These are phyloP conservation scores for Gonium pectorale DNA, from an alignment of 139 green algal species.

Conservation along the genomic window DNA sequence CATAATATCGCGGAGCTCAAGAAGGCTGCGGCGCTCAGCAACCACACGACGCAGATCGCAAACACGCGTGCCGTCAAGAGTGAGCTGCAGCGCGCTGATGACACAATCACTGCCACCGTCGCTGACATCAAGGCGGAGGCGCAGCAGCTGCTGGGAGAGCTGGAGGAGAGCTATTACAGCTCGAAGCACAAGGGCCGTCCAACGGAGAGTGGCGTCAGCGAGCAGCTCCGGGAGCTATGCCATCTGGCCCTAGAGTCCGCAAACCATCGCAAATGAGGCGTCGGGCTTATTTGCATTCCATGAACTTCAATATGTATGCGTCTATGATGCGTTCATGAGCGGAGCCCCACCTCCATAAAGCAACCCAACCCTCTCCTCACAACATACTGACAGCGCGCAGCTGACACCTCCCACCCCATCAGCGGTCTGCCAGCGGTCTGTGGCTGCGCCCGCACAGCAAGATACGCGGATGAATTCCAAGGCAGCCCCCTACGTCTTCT, in stretches of 20 bases:
- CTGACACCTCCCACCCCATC: too few species aligned
- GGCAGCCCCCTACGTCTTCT: constrained; percentile 16
- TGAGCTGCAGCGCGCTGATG: constrained; percentile 26
- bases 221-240: constrained; percentile 47
- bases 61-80: constrained; percentile 32
- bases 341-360: too few species aligned
- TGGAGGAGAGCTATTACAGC: constrained; percentile 52
- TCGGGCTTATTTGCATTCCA: neutral
- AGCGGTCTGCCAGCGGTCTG: too few species aligned
- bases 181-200: constrained; percentile 32
- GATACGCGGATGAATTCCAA: too few species aligned
- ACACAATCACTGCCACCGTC: constrained; percentile 11
- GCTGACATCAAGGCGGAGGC: constrained; percentile 37
- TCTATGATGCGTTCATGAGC: too few species aligned
- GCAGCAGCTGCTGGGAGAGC: constrained; percentile 33
- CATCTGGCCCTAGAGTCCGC: constrained; percentile 13
- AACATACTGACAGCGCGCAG: too few species aligned
- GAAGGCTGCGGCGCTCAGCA: constrained; percentile 46
- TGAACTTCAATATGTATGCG: too few species aligned
- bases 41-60: constrained; percentile 42
- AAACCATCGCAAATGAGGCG: constrained; percentile 19
- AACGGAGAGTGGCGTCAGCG: constrained; percentile 7
- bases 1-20: constrained; percentile 55
- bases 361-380: too few species aligned
- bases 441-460: too few species aligned